Evolutionary conservation across 2,329 filamentous ascomycete genomes (phyloP).

Genomic region (Penicillium italicum): DNA sequence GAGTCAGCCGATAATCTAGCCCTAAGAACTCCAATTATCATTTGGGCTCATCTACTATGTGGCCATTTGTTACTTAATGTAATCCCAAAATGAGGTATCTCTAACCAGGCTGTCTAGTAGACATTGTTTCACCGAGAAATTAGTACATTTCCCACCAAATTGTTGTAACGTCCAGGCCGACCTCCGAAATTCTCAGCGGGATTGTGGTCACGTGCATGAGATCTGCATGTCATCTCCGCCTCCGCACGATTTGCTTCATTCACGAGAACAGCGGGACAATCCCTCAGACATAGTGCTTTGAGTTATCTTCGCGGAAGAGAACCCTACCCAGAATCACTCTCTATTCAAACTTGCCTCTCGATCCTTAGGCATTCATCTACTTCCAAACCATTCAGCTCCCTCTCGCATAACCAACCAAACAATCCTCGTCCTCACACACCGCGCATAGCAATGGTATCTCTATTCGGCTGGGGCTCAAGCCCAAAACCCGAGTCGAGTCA

Average conservation of each 20-base stretch:
- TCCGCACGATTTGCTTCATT: slow-evolving; percentile 8
- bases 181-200: background rate
- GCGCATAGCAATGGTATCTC: slow-evolving; percentile 23
- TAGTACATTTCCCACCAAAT: background rate
- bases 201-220: background rate
- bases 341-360: background rate
- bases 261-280: background rate
- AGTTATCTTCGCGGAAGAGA: background rate
- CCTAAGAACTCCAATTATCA: background rate
- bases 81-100: fast-evolving
- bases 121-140: background rate
- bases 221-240: slow-evolving; percentile 1
- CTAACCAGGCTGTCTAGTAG: too few relatives aligned
- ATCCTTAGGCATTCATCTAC: background rate
- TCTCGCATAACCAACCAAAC: background rate
- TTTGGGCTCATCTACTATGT: background rate
- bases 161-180: background rate
- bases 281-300: background rate
- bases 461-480: slow-evolving; percentile 25
- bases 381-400: background rate
- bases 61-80: background rate
- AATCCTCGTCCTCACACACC: background rate
- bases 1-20: background rate
- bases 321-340: background rate
- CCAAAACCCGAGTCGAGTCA: slow-evolving; percentile 12